A percentile compares a stretch with the other conserved stretches of the same genome.
phyloP scores from a whole-genome alignment of 1,284 basidiomycete species.

The Grifola frondosa region DNA sequence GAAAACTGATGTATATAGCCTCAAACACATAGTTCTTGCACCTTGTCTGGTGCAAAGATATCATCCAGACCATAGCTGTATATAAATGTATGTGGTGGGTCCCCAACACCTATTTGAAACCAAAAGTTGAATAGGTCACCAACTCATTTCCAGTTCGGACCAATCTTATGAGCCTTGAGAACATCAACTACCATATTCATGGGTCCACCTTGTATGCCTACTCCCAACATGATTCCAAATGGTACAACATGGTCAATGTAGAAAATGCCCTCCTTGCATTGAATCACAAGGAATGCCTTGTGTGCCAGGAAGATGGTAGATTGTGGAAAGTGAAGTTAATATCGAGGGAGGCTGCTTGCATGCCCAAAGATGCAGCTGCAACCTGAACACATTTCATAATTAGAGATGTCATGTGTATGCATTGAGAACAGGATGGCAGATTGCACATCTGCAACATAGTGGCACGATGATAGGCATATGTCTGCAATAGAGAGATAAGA shows the following conservation, averaged over 20 bases:
- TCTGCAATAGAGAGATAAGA: too few species aligned
- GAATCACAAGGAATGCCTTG: slow-evolving; percentile 24
- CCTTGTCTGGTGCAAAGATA: slow-evolving; percentile 27
- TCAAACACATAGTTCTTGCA: slow-evolving; percentile 21
- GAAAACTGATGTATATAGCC: slow-evolving; percentile 39
- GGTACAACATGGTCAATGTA: slow-evolving; percentile 26
- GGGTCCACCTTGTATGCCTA: slow-evolving; percentile 31
- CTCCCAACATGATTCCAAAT: slow-evolving; percentile 31
- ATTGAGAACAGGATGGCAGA: too few species aligned
- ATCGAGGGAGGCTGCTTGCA: slow-evolving; percentile 34
- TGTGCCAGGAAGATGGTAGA: slow-evolving; percentile 29
- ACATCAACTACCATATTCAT: slow-evolving; percentile 32
- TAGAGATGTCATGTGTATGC: background rate
- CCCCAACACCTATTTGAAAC: slow-evolving; percentile 11
- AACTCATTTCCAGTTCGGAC: slow-evolving; percentile 31
- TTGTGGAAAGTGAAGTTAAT: slow-evolving; percentile 34
- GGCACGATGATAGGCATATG: background rate
- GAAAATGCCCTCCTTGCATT: slow-evolving; percentile 29
- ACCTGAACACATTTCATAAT: slow-evolving; percentile 20
- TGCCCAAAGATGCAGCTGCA: slow-evolving; percentile 28
- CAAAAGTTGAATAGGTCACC: slow-evolving; percentile 31
- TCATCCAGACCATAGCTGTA: slow-evolving; percentile 21
- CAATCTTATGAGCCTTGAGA: slow-evolving; percentile 17
- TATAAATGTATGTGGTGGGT: background rate
- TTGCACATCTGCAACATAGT: background rate